Conservation (phyloP, 2,329 filamentous ascomycete species). For the Tolypocladium tundrense region DNA sequence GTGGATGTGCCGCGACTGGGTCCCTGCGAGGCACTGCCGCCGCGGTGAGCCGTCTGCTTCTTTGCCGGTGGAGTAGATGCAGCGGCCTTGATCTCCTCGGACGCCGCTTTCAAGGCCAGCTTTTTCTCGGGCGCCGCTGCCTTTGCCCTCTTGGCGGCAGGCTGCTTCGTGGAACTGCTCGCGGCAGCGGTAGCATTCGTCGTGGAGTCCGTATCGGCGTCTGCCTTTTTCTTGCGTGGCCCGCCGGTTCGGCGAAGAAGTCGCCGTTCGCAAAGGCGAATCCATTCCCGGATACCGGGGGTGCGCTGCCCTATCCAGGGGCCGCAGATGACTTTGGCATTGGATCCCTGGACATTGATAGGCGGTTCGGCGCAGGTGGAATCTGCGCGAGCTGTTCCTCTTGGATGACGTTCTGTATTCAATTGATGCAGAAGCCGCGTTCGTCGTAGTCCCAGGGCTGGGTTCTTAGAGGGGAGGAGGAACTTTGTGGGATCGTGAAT, state of each 20-base stretch:
- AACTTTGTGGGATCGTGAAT: no score
- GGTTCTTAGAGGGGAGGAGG: no score
- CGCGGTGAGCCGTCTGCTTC: slow-evolving; percentile 10
- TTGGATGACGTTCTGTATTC: no score
- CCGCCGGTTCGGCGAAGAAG: slow-evolving; percentile 36
- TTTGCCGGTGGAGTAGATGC: background rate
- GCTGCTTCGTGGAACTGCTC: background rate
- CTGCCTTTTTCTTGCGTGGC: slow-evolving; percentile 26
- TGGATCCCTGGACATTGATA: background rate
- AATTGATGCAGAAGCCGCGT: no score
- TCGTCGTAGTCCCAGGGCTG: no score
- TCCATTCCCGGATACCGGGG: slow-evolving; percentile 16
- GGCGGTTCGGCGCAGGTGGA: no score
- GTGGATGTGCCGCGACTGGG: background rate
- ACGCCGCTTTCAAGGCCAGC: background rate
- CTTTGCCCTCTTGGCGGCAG: slow-evolving; percentile 9
- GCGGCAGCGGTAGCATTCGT: background rate
- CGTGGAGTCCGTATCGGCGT: background rate
- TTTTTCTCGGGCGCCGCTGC: background rate
- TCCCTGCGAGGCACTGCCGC: slow-evolving; percentile 3
- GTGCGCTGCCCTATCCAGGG: slow-evolving; percentile 6
- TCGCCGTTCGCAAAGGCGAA: slow-evolving; percentile 32
- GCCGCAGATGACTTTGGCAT: background rate
- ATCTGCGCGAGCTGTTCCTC: no score
- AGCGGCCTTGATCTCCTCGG: background rate